Evolutionary conservation across 306 rosid species (phyloP).

Genomic region (Medicago truncatula): DNA sequence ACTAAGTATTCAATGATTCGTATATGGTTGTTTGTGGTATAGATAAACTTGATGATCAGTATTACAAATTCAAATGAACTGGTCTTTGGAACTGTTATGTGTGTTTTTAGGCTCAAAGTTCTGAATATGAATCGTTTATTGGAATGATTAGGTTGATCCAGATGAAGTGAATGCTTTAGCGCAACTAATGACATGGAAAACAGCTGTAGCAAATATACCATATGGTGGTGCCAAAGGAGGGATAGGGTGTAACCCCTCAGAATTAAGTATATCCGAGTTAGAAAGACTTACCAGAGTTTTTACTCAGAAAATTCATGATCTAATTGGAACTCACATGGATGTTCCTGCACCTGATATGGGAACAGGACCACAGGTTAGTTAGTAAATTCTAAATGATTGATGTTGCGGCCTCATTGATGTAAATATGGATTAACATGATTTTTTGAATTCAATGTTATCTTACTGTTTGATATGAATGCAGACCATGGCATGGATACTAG

Average conservation of each 20-base stretch:
- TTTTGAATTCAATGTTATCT: conserved; percentile 11
- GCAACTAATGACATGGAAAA: conserved; percentile 98
- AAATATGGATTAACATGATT: background rate
- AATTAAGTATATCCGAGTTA: conserved; percentile 75
- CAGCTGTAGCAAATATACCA: conserved; percentile 95
- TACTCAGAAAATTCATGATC: conserved; percentile 96
- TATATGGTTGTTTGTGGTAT: too few relatives aligned
- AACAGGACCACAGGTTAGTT: conserved; percentile 87
- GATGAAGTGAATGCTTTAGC: conserved; percentile 99
- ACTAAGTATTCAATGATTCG: too few relatives aligned
- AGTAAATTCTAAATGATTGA: background rate
- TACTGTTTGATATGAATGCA: conserved; percentile 39
- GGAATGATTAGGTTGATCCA: conserved; percentile 78
- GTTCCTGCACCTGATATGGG: conserved; percentile 99
- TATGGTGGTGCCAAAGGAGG: conserved; percentile 99
- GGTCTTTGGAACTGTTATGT: too few relatives aligned
- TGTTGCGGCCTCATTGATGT: conserved; percentile 5
- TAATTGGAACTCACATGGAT: conserved; percentile 82
- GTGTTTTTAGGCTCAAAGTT: background rate
- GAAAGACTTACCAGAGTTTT: conserved; percentile 91
- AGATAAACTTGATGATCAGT: too few relatives aligned
- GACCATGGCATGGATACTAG: conserved; percentile 99
- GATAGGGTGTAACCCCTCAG: conserved; percentile 82
- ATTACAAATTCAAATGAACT: too few relatives aligned
- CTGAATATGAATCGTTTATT: conserved; percentile 29